A percentile compares a stretch with the other conserved stretches of the same genome.
Evolutionary conservation across 768 basidiomycete species (phyloP).

Genomic region (Mycena leptocephala): DNA sequence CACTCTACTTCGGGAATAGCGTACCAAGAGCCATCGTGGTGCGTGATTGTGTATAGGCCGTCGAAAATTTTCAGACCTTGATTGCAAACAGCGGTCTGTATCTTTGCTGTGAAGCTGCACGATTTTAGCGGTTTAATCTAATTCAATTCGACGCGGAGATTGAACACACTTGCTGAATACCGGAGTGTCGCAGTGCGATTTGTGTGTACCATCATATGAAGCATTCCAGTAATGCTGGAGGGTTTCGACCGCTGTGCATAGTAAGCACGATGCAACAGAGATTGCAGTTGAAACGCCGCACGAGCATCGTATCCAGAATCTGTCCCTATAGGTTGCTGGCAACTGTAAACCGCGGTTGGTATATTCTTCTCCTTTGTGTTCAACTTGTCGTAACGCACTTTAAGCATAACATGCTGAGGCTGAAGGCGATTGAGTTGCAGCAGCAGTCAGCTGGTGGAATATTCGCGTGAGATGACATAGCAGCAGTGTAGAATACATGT

Average conservation of each 20-base stretch:
- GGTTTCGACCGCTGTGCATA: background rate
- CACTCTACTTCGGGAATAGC: background rate
- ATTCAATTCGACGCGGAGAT: background rate
- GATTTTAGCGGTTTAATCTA: background rate
- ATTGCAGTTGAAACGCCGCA: background rate
- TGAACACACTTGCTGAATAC: background rate
- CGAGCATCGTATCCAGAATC: background rate
- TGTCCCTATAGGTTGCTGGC: background rate
- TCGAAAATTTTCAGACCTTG: constrained; percentile 38
- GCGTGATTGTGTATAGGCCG: constrained; percentile 34
- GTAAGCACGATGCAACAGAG: background rate
- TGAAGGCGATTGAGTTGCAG: constrained; percentile 45
- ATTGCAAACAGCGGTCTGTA: constrained; percentile 44
- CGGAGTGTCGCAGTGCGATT: background rate
- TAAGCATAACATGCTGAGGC: constrained; percentile 45
- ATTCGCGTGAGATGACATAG: background rate
- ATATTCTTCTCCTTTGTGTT: background rate
- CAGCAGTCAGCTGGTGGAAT: constrained; percentile 39
- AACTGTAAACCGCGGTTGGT: background rate
- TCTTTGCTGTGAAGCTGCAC: constrained; percentile 12
- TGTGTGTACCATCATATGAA: background rate
- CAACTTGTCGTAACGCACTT: constrained; percentile 38
- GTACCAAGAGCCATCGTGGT: constrained; percentile 40
- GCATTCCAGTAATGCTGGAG: background rate
- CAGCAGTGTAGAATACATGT: background rate